These are phyloP conservation scores for Neurospora sp. DNA, from an alignment of 495 filamentous ascomycete genomes.

Conservation along the genomic window DNA sequence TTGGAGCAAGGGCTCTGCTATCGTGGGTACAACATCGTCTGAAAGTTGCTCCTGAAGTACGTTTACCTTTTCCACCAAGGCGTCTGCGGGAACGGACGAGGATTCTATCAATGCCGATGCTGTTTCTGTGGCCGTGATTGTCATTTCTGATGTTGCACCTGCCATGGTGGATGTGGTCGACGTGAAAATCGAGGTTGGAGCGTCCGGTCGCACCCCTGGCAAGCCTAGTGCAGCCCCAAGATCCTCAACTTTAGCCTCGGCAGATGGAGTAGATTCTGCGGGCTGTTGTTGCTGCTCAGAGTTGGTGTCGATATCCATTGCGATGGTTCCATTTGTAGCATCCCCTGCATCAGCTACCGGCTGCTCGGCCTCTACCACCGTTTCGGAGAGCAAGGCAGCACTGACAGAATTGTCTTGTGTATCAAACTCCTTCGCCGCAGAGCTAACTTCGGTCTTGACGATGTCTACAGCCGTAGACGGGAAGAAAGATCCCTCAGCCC, in stretches of 20 bases:
- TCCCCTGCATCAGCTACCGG: background rate
- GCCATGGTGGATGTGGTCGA: background rate
- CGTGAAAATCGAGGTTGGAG: background rate
- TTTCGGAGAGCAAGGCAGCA: constrained; percentile 1
- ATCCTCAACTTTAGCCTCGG: background rate
- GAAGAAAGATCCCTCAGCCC: background rate
- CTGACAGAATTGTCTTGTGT: background rate
- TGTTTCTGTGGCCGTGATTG: background rate
- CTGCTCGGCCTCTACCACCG: background rate
- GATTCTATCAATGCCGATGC: background rate
- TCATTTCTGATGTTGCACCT: background rate
- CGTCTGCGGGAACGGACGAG: background rate
- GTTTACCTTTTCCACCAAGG: background rate
- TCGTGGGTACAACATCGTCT: background rate
- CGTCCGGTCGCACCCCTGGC: background rate
- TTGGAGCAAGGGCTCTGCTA: background rate
- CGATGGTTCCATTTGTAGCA: background rate
- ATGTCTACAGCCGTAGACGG: background rate
- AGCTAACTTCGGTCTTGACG: background rate
- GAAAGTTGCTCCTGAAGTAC: background rate
- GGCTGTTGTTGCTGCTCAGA: background rate
- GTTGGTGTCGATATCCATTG: constrained; percentile 31
- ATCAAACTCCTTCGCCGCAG: constrained; percentile 2
- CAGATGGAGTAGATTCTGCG: background rate
- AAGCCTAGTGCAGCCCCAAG: background rate